A percentile compares a stretch with the other conserved stretches of the same genome.
These are phyloP conservation scores for Oidiodendron maius DNA, from an alignment of 495 filamentous ascomycete species.

Conservation along the genomic window DNA sequence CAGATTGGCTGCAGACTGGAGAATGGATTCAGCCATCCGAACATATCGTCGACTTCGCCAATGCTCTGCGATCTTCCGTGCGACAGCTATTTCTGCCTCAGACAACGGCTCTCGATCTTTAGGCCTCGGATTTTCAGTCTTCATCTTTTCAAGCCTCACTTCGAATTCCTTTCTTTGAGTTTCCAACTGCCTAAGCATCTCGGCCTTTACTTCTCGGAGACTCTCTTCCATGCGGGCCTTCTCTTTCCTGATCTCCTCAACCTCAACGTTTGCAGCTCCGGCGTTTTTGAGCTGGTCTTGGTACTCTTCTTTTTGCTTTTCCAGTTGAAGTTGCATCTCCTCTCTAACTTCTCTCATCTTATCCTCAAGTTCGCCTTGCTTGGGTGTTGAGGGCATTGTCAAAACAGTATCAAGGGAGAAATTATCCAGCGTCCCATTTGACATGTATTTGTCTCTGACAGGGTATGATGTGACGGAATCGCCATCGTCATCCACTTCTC, in stretches of 20 bases:
- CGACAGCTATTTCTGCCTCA: constrained; percentile 62
- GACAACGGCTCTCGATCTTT: constrained; percentile 49
- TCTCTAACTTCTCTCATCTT: constrained; percentile 69
- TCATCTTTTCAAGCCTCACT: constrained; percentile 54
- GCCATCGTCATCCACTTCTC: constrained; percentile 78
- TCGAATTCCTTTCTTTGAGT: constrained; percentile 74
- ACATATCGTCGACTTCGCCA: constrained; percentile 88
- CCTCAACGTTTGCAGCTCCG: constrained; percentile 71
- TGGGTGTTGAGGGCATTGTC: constrained; percentile 90
- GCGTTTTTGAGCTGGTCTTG: constrained; percentile 73
- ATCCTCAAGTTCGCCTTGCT: constrained; percentile 66
- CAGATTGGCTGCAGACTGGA: constrained; percentile 78
- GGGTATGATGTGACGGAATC: constrained; percentile 88
- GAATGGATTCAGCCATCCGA: constrained; percentile 86
- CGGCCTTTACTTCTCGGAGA: constrained; percentile 68
- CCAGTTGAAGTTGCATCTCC: constrained; percentile 82
- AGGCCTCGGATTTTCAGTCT: constrained; percentile 43
- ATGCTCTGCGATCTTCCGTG: constrained; percentile 56
- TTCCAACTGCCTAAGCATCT: constrained; percentile 78
- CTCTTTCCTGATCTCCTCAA: constrained; percentile 78
- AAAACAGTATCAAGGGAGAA: constrained; percentile 92
- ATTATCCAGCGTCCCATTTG: constrained; percentile 90
- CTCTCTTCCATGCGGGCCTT: constrained; percentile 84
- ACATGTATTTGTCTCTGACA: constrained; percentile 91
- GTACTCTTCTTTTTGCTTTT: constrained; percentile 81